Evolutionary conservation across 192 early-diverging fungal species (phyloP).

Genomic region (Dimargaris verticillata): DNA sequence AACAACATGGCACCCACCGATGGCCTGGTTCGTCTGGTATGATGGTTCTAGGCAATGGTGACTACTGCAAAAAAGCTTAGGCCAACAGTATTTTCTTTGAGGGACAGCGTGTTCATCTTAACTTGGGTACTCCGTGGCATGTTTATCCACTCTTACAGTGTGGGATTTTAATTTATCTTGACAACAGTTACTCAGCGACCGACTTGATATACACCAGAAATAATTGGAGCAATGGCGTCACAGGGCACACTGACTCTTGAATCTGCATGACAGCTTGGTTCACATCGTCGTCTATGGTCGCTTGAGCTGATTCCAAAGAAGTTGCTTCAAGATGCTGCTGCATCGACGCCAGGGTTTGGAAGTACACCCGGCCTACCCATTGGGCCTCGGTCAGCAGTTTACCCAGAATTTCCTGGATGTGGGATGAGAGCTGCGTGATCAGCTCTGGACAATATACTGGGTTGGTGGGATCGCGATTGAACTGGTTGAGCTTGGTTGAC

Average conservation of each 20-base stretch:
- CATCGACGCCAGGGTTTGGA: not conserved
- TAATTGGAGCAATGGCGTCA: not conserved
- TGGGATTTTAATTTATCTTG: too few relatives aligned
- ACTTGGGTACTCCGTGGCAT: too few relatives aligned
- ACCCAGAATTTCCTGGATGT: not conserved
- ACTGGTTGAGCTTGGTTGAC: not conserved
- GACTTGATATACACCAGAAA: constrained; percentile 6
- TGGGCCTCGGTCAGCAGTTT: not conserved
- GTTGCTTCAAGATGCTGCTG: not conserved
- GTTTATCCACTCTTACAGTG: too few relatives aligned
- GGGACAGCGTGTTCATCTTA: too few relatives aligned
- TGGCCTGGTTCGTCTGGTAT: too few relatives aligned
- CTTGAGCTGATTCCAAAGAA: too few relatives aligned
- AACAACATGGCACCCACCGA: too few relatives aligned
- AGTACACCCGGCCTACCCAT: constrained; percentile 2
- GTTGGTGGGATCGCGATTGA: constrained; percentile 1
- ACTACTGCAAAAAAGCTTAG: too few relatives aligned
- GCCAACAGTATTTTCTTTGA: too few relatives aligned
- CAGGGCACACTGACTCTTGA: not conserved
- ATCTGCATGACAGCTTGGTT: not conserved
- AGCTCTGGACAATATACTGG: not conserved
- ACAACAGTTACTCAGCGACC: constrained; percentile 1
- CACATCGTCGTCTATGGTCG: not conserved
- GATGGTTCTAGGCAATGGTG: too few relatives aligned
- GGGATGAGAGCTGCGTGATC: not conserved